A percentile compares a stretch with the other conserved stretches of the same genome.
phyloP scores from a whole-genome alignment of 495 filamentous ascomycete genomes.

The Recurvomyces mirabilis region DNA sequence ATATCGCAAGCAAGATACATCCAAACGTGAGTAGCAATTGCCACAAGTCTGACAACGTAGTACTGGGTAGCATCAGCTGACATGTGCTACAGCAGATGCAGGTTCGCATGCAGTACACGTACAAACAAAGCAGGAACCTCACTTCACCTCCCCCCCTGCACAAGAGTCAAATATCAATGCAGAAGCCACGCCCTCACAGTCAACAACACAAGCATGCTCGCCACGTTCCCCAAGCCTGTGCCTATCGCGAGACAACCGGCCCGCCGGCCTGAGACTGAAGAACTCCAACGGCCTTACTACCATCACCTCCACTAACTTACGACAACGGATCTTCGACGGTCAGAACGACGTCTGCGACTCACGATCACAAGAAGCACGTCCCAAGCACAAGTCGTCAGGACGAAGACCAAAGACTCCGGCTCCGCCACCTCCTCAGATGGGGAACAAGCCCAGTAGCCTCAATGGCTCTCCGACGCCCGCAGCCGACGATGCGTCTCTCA shows the following conservation, averaged over 20 bases:
- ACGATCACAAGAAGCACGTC: conserved; percentile 1
- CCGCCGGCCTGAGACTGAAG: conserved; percentile 5
- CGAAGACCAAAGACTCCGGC: background rate
- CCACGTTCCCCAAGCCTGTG: conserved; percentile 15
- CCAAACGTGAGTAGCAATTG: background rate
- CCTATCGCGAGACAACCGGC: conserved; percentile 11
- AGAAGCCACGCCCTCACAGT: no score
- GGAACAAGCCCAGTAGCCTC: conserved; percentile 12
- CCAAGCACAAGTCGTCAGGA: background rate
- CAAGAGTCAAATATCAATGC: no score
- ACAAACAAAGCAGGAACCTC: background rate
- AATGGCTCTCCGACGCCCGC: background rate
- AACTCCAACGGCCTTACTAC: conserved; percentile 14
- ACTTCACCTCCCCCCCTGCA: background rate
- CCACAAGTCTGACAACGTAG: background rate
- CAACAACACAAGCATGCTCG: conserved; percentile 19
- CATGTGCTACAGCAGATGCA: no score
- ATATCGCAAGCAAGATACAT: background rate
- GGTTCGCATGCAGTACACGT: conserved; percentile 6
- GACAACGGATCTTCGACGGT: conserved; percentile 11
- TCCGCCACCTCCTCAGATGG: conserved; percentile 10
- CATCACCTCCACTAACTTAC: background rate
- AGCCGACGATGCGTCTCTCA: conserved; percentile 8
- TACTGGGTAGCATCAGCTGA: conserved; percentile 2
- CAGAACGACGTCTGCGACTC: background rate